Percentiles rank a stretch among this genome's conserved stretches.
These are phyloP conservation scores for Penicillium arizonense DNA, from an alignment of 495 filamentous ascomycete genomes.

Conservation along the genomic window DNA sequence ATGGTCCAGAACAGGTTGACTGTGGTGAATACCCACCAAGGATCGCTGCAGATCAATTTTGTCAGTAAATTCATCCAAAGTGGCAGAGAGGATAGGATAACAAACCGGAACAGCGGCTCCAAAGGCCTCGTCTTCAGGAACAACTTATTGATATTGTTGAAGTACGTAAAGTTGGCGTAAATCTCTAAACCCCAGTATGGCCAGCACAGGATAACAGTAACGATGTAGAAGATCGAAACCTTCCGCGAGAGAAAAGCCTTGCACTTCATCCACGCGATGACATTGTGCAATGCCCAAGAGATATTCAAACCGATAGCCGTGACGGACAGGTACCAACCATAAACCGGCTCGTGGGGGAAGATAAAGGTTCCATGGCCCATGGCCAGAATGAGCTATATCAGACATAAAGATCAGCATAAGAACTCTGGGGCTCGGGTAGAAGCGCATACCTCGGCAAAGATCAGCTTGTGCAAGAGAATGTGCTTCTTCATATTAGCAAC, in stretches of 20 bases:
- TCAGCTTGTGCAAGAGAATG: slow-evolving; percentile 45
- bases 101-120: slow-evolving; percentile 52
- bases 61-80: background rate
- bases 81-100: background rate
- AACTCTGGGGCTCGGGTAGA: background rate
- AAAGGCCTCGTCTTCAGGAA: slow-evolving; percentile 50
- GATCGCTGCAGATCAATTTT: slow-evolving; percentile 38
- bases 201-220: slow-evolving; percentile 38
- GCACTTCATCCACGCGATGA: slow-evolving; percentile 52
- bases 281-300: slow-evolving; percentile 48
- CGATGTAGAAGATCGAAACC: slow-evolving; percentile 37
- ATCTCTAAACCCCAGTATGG: slow-evolving; percentile 50
- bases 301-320: slow-evolving; percentile 46
- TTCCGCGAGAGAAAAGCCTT: slow-evolving; percentile 38
- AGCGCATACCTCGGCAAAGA: slow-evolving; percentile 40
- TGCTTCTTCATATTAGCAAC: slow-evolving; percentile 42
- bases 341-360: slow-evolving; percentile 39
- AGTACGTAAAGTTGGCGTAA: slow-evolving; percentile 48
- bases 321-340: slow-evolving; percentile 47
- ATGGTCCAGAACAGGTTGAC: slow-evolving; percentile 53
- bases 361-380: slow-evolving; percentile 46
- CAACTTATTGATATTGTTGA: slow-evolving; percentile 49
- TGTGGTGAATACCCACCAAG: slow-evolving; percentile 60
- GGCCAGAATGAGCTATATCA: slow-evolving; percentile 29
- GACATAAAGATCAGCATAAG: background rate